phyloP scores from a whole-genome alignment of 345 rosid genomes.

The Diplotaxis tenuifolia region DNA sequence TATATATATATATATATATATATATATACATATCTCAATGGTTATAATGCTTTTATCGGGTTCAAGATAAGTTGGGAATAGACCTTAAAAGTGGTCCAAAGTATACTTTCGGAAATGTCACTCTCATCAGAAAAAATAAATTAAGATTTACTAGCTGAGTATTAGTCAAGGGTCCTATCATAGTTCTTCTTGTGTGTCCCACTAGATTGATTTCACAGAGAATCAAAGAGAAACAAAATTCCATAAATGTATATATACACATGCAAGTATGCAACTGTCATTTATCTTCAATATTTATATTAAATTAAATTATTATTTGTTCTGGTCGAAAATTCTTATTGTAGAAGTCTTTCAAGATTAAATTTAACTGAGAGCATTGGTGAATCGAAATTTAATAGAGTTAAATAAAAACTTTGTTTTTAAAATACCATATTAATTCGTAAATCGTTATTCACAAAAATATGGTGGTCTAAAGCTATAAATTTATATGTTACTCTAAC shows the following conservation, averaged over 20 bases:
- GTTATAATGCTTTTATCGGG: slow-evolving; percentile 11
- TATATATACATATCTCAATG: background rate
- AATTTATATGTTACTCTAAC: background rate
- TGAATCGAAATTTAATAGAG: background rate
- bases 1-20: too few species aligned
- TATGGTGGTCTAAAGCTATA: background rate
- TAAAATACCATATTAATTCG: too few species aligned
- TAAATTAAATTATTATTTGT: background rate
- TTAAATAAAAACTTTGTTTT: background rate
- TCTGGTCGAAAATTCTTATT: background rate
- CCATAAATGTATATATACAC: background rate
- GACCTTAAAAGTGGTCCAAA: slow-evolving; percentile 44
- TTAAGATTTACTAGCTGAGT: slow-evolving; percentile 27
- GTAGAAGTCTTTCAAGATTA: background rate
- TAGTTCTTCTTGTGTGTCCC: slow-evolving; percentile 32
- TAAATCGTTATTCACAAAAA: background rate
- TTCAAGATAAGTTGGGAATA: slow-evolving; percentile 38
- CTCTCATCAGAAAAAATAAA: slow-evolving; percentile 24
- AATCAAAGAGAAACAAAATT: background rate
- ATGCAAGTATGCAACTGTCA: slow-evolving; percentile 28
- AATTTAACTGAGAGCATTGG: background rate
- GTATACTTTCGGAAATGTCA: slow-evolving; percentile 41
- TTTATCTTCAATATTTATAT: background rate
- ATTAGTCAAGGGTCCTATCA: slow-evolving; percentile 41
- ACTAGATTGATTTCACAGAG: slow-evolving; percentile 33